Evolutionary conservation across 495 filamentous ascomycete genomes (phyloP).

Genomic region (Neurospora sp.): DNA sequence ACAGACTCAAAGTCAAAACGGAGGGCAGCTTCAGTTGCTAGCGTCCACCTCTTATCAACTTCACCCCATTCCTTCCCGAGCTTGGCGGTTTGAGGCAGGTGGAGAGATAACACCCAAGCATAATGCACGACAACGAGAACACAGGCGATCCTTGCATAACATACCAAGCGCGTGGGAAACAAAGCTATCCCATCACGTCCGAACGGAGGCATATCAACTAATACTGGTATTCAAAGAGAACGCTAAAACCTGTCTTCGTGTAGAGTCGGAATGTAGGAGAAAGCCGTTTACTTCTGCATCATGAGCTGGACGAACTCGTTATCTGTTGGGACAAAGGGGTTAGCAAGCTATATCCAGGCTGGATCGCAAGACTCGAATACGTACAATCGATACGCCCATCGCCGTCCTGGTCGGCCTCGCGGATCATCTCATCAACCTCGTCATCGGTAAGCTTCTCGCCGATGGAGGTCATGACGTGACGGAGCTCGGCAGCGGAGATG

Average conservation of each 20-base stretch:
- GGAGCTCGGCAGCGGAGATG: constrained; percentile 94
- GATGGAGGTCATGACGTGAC: constrained; percentile 99
- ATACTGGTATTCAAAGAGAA: background rate
- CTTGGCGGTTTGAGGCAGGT: background rate
- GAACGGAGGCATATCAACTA: background rate
- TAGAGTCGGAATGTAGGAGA: background rate
- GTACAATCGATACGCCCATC: constrained; percentile 93
- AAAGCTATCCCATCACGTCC: background rate
- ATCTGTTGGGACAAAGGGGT: constrained; percentile 46
- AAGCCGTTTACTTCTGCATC: constrained; percentile 87
- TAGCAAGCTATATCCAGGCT: constrained; percentile 17
- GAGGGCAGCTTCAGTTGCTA: background rate
- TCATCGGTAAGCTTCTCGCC: constrained; percentile 99
- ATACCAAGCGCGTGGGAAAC: background rate
- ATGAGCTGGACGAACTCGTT: constrained; percentile 99
- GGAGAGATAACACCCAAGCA: background rate
- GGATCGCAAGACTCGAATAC: constrained; percentile 7
- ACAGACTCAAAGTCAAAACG: background rate
- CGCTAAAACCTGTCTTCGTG: background rate
- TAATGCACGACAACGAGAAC: background rate
- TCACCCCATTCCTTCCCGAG: background rate
- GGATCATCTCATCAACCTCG: constrained; percentile 99
- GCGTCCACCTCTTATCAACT: background rate
- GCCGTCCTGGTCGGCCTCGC: constrained; percentile 97
- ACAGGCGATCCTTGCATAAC: background rate